These are phyloP conservation scores for Pichia terricola DNA, from an alignment of 1,139 yeast genomes.

Conservation along the genomic window DNA sequence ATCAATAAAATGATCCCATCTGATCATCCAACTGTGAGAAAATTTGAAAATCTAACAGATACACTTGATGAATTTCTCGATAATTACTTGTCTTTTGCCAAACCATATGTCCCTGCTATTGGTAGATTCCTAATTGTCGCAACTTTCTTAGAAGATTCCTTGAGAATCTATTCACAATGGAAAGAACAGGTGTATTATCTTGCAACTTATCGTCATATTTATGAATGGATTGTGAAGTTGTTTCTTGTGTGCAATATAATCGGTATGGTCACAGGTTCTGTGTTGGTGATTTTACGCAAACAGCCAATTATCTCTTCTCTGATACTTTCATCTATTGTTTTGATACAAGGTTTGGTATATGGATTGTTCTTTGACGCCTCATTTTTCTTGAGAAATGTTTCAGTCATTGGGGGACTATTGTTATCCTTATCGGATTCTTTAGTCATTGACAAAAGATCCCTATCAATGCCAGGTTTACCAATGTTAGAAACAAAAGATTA, in stretches of 20 bases:
- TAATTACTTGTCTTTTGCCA: constrained; percentile 39
- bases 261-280: constrained; percentile 67
- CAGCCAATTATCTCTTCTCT: constrained; percentile 65
- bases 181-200: constrained; percentile 80
- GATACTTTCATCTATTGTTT: constrained; percentile 60
- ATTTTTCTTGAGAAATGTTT: constrained; percentile 76
- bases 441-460: constrained; percentile 63
- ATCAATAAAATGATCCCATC: constrained; percentile 23
- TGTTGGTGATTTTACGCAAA: constrained; percentile 62
- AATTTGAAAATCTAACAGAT: constrained; percentile 39
- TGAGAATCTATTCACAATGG: constrained; percentile 85
- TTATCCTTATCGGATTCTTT: constrained; percentile 87
- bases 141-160: constrained; percentile 85
- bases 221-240: constrained; percentile 65
- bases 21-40: constrained; percentile 27
- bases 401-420: constrained; percentile 87
- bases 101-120: constrained; percentile 73
- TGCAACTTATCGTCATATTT: constrained; percentile 70
- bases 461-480: constrained; percentile 84
- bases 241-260: constrained; percentile 58
- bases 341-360: constrained; percentile 80
- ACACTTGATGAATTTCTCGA: constrained; percentile 40
- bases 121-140: constrained; percentile 91
- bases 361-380: constrained; percentile 78
- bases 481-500: constrained; percentile 68